phyloP scores from a whole-genome alignment of 2,329 filamentous ascomycete species.

The Fusarium buxicola region DNA sequence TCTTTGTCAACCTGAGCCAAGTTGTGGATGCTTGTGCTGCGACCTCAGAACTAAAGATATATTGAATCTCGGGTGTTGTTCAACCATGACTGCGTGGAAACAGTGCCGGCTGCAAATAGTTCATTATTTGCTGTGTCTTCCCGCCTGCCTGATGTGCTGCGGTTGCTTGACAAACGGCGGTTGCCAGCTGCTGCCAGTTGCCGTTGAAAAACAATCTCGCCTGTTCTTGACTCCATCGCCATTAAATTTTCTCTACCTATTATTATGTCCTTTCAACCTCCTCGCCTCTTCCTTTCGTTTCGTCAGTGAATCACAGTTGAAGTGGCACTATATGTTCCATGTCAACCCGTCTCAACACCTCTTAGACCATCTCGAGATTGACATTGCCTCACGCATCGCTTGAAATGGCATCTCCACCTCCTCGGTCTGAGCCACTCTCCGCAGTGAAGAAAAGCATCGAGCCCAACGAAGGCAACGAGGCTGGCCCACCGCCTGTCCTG shows the following conservation, averaged over 20 bases:
- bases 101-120: no score
- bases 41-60: no score
- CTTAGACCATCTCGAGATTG: neutral
- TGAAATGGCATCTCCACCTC: conserved; percentile 8
- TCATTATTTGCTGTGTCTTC: neutral
- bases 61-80: no score
- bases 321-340: neutral
- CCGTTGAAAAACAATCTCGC: neutral
- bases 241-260: neutral
- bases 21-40: neutral
- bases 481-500: conserved; percentile 3
- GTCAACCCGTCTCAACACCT: neutral
- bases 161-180: conserved; percentile 9
- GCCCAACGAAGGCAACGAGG: neutral
- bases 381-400: neutral
- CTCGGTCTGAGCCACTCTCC: neutral
- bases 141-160: neutral
- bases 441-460: neutral
- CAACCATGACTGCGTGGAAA: no score
- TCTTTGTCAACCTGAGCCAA: neutral
- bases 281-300: neutral
- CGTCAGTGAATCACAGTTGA: conserved; percentile 17
- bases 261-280: neutral
- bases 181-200: conserved; percentile 16
- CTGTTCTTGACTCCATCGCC: neutral